phyloP scores from a whole-genome alignment of 2,329 filamentous ascomycete genomes.

The Chaetomium sp. region DNA sequence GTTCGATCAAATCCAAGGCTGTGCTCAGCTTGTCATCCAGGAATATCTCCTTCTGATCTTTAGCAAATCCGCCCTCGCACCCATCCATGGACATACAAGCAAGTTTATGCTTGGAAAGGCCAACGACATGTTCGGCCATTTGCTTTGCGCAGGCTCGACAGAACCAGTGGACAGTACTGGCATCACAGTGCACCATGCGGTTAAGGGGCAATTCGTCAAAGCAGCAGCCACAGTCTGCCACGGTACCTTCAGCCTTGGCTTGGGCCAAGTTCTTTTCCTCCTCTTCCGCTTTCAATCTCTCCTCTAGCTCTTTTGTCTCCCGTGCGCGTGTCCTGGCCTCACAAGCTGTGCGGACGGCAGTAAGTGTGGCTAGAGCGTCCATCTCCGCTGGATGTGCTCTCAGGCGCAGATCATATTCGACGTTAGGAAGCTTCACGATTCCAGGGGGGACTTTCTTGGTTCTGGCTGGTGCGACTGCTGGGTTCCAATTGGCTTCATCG shows the following conservation, averaged over 20 bases:
- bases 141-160: slow-evolving; percentile 60
- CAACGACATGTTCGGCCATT: slow-evolving; percentile 63
- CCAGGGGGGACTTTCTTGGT: slow-evolving; percentile 26
- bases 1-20: slow-evolving; percentile 64
- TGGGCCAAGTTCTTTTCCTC: slow-evolving; percentile 36
- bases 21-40: slow-evolving; percentile 51
- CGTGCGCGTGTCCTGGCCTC: slow-evolving; percentile 24
- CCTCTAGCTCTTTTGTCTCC: slow-evolving; percentile 20
- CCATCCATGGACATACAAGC: slow-evolving; percentile 63
- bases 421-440: slow-evolving; percentile 12
- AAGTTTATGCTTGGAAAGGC: slow-evolving; percentile 60
- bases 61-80: slow-evolving; percentile 57
- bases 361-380: slow-evolving; percentile 35
- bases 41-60: slow-evolving; percentile 47
- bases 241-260: slow-evolving; percentile 44
- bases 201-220: slow-evolving; percentile 60
- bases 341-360: slow-evolving; percentile 30
- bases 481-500: slow-evolving; percentile 18
- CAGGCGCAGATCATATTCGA: slow-evolving; percentile 19
- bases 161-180: slow-evolving; percentile 55
- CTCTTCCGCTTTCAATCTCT: slow-evolving; percentile 26
- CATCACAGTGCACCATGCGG: slow-evolving; percentile 62
- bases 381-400: slow-evolving; percentile 16
- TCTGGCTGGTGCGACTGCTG: slow-evolving; percentile 17
- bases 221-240: slow-evolving; percentile 68